These are phyloP conservation scores for Trichoderma sp. DNA, from an alignment of 2,329 filamentous ascomycete genomes.

Conservation along the genomic window DNA sequence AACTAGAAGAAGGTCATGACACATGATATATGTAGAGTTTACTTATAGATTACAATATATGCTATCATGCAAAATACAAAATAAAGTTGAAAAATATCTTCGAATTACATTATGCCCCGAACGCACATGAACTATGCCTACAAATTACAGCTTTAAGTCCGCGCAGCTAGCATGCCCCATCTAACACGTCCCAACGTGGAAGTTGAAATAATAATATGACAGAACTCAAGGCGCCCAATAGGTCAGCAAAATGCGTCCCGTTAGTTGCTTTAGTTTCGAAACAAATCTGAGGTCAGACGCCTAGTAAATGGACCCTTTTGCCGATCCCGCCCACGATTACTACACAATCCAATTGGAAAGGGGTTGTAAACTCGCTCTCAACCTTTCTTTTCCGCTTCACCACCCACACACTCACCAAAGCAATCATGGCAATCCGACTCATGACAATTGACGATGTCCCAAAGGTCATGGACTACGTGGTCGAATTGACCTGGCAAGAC, in stretches of 20 bases:
- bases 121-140: not conserved
- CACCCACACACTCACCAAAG: not conserved
- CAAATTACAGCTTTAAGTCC: not conserved
- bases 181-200: not conserved
- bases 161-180: not conserved
- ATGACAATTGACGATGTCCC: not conserved
- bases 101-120: not conserved
- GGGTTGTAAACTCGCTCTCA: not conserved
- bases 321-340: not conserved
- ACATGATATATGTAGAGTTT: not conserved
- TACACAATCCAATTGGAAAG: not conserved
- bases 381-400: not conserved
- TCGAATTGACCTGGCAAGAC: not conserved
- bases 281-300: not conserved
- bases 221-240: not conserved
- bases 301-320: not conserved
- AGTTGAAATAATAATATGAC: not conserved
- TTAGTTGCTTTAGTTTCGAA: not conserved
- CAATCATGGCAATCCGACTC: not conserved
- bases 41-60: not conserved
- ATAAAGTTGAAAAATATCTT: not conserved
- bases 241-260: not conserved
- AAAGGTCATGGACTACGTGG: not conserved
- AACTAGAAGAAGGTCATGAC: not conserved
- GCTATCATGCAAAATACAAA: not conserved